Percentiles rank a stretch among this genome's conserved stretches.
These are phyloP conservation scores for Obba rivulosa DNA, from an alignment of 768 basidiomycete genomes.

Conservation along the genomic window DNA sequence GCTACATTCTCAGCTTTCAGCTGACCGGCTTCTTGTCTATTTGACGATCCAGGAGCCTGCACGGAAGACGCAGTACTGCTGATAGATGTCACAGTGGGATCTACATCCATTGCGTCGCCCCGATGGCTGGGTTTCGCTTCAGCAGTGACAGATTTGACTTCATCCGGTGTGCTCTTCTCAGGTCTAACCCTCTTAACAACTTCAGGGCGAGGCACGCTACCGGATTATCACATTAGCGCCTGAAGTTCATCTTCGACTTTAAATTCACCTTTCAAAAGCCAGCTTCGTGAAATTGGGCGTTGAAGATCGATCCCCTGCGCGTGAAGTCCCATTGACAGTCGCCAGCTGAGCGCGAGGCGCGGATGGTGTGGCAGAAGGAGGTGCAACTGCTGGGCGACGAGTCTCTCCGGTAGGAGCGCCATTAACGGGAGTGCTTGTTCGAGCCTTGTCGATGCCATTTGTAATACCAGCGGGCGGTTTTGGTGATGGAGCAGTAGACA, in stretches of 20 bases:
- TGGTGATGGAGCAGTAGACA: conserved; percentile 4
- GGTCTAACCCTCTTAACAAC: conserved; percentile 59
- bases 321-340: conserved; percentile 21
- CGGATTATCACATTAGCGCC: conserved; percentile 2
- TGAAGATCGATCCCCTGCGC: conserved; percentile 24
- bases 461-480: not conserved
- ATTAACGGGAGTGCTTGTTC: conserved; percentile 8
- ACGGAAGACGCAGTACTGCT: not conserved
- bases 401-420: conserved; percentile 6
- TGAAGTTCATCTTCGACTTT: not conserved
- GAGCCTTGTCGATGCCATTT: conserved; percentile 9
- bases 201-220: conserved; percentile 73
- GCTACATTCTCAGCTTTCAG: not conserved
- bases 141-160: conserved; percentile 10
- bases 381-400: conserved; percentile 8
- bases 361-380: conserved; percentile 34
- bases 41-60: conserved; percentile 10
- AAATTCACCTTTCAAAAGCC: conserved; percentile 59
- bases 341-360: conserved; percentile 54
- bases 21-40: conserved; percentile 2
- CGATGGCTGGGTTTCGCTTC: conserved; percentile 1
- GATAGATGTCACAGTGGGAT: conserved; percentile 10
- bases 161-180: conserved; percentile 31
- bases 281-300: conserved; percentile 41
- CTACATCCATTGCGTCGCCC: conserved; percentile 29